These are phyloP conservation scores for Globisporangium megalacanthum DNA, from an alignment of 352 stramenopile species.

Conservation along the genomic window DNA sequence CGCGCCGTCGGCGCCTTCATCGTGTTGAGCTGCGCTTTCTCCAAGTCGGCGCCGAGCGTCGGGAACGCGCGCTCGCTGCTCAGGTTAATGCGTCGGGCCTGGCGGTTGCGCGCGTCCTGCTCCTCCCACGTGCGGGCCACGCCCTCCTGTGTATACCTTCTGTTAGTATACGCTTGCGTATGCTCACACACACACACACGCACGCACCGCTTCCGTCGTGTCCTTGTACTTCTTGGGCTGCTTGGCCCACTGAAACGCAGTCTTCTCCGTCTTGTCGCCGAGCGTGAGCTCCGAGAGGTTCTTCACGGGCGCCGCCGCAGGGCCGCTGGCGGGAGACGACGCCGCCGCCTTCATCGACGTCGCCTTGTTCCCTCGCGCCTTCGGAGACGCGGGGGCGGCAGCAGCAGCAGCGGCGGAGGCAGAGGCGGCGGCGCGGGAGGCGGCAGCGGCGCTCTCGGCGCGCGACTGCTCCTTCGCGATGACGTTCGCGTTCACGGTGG, in stretches of 20 bases:
- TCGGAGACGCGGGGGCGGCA: conserved; percentile 1
- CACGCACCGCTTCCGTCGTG: conserved; percentile 28
- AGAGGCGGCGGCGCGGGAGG: conserved; percentile 12
- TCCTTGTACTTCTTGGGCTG: conserved; percentile 86
- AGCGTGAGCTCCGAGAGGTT: conserved; percentile 59
- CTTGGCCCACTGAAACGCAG: conserved; percentile 73
- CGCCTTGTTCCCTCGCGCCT: conserved; percentile 5
- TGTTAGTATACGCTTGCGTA: too few relatives aligned
- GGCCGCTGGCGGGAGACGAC: conserved; percentile 12
- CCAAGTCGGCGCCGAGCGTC: conserved; percentile 51
- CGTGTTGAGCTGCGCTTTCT: conserved; percentile 42
- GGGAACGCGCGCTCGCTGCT: conserved; percentile 75
- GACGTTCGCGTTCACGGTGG: conserved; percentile 71
- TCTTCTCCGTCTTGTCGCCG: conserved; percentile 46
- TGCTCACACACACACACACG: background rate
- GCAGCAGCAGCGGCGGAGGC: background rate
- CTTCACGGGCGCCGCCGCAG: conserved; percentile 28
- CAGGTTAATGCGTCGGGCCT: conserved; percentile 51
- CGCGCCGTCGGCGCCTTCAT: conserved; percentile 64
- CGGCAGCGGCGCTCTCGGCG: conserved; percentile 19
- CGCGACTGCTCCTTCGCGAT: conserved; percentile 58
- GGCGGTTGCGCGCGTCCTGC: conserved; percentile 66
- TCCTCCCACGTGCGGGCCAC: conserved; percentile 67
- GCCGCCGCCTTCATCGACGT: conserved; percentile 5
- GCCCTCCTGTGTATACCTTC: conserved; percentile 22